Evolutionary conservation across 139 green algal species (phyloP), one percentile per base, ranked within the genome.

Genomic region (Chlorella sorokiniana): DNA sequence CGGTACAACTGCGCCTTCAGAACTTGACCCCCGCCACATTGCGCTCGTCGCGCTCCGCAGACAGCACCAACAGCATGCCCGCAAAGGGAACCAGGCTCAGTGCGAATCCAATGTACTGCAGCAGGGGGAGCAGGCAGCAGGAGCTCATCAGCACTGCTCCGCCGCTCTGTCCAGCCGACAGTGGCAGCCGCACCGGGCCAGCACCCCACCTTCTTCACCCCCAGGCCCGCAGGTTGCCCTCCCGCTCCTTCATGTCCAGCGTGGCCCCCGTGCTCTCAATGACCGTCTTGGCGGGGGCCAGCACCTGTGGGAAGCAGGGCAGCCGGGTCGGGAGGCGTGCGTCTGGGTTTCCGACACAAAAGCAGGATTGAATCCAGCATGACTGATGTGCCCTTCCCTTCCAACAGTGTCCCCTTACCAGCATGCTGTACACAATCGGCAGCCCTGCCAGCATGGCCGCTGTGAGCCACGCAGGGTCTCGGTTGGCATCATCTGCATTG

Each of bases 71-170:
- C 52, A 79, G 73, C 73, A 79, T 64, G 37, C 73, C 73, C 27
- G 73, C 73, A 51, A 79, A 79, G 51, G 73, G 73, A 9, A 79
- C 48, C 54, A 79, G 73, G 73, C 37, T 69, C 38, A 79, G 52
- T 11, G 54, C 73, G 42, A 79, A 79, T 14, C 73, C 73, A 23
- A 79, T 41, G 38, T 40, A 42, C 73, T 79, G 73, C 37, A 54
- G n/a, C 22, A 33, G 56, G 1, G 29, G 42, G 4, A 59, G 41
- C 41, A 40, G 40, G 41, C 42, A 2, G 14, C 6, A 37, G 41
- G 7, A 37, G 5, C 4, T 44, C 59, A 20, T 38, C 38, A 25
- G 14, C n/a, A 72, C 31, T 29, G n/a, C 63, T 6, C 61, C n/a
- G 4, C 27, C 61, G 10, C 16, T 27, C 3, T 37, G 4, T 5